Evolutionary conservation across 2,329 filamentous ascomycete genomes (phyloP).

Genomic region (Phoma sp.): DNA sequence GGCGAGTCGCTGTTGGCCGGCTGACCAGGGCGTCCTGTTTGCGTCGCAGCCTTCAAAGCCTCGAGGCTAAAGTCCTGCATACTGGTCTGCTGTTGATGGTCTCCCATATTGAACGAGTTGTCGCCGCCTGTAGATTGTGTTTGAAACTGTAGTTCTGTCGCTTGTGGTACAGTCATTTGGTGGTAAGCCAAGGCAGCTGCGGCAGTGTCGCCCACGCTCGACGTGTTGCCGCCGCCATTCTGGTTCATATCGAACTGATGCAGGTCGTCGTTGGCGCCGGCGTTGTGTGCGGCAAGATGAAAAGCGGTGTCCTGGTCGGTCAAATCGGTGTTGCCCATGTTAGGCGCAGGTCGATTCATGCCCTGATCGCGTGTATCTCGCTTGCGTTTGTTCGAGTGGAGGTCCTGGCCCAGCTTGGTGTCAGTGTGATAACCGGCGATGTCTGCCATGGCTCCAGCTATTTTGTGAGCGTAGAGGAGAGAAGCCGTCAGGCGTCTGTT

Average conservation of each 20-base stretch:
- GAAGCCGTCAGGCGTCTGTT: background rate
- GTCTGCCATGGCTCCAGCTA: constrained; percentile 42
- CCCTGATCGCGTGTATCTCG: constrained; percentile 56
- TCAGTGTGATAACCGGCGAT: constrained; percentile 49
- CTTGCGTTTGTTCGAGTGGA: constrained; percentile 55
- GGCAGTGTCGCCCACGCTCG: constrained; percentile 64
- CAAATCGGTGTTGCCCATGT: constrained; percentile 42
- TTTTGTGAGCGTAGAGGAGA: constrained; percentile 7
- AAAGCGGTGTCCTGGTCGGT: constrained; percentile 48
- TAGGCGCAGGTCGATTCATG: constrained; percentile 47
- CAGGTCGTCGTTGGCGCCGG: constrained; percentile 53
- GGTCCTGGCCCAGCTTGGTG: constrained; percentile 43
- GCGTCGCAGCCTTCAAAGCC: constrained; percentile 57
- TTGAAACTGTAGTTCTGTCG: constrained; percentile 62
- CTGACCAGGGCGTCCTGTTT: constrained; percentile 56
- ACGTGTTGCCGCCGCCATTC: constrained; percentile 60
- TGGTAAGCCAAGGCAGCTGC: constrained; percentile 63
- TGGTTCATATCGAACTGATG: constrained; percentile 55
- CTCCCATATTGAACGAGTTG: constrained; percentile 53
- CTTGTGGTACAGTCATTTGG: constrained; percentile 64
- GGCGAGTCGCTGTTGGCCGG: constrained; percentile 45
- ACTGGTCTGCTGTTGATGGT: constrained; percentile 50
- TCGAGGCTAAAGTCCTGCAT: constrained; percentile 56
- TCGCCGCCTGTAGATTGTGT: constrained; percentile 54
- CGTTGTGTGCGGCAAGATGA: constrained; percentile 52